phyloP scores from a whole-genome alignment of 2,329 filamentous ascomycete genomes.

The Cryoendolithus antarcticus region DNA sequence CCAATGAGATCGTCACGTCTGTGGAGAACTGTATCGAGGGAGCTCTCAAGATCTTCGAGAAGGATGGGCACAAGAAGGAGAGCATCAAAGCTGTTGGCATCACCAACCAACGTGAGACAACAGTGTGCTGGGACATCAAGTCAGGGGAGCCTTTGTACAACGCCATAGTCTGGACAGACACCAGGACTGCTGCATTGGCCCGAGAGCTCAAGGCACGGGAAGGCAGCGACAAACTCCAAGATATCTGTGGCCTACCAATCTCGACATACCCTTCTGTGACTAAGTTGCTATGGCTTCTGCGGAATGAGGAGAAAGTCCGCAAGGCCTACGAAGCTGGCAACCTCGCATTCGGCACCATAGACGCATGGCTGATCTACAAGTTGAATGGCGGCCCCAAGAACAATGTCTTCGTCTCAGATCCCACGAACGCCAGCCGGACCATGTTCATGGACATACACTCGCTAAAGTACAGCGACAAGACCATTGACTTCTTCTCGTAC shows the following conservation, averaged over 20 bases:
- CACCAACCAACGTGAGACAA: constrained; percentile 84
- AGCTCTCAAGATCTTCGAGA: constrained; percentile 57
- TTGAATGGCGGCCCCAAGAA: constrained; percentile 61
- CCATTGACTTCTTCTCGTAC: constrained; percentile 60
- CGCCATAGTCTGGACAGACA: constrained; percentile 85
- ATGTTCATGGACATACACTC: constrained; percentile 90
- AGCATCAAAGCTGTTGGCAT: constrained; percentile 71
- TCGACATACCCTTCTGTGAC: constrained; percentile 82
- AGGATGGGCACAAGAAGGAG: constrained; percentile 53
- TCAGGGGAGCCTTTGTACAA: constrained; percentile 74
- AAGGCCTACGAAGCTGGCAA: constrained; percentile 64
- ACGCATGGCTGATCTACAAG: constrained; percentile 77
- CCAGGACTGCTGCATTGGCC: constrained; percentile 62
- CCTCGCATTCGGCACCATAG: constrained; percentile 75
- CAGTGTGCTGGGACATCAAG: constrained; percentile 68
- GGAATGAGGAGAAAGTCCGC: constrained; percentile 56
- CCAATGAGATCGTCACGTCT: constrained; percentile 59
- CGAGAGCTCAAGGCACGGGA: constrained; percentile 59
- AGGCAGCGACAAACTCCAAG: constrained; percentile 55
- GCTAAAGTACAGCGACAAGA: constrained; percentile 63
- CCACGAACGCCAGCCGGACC: constrained; percentile 77
- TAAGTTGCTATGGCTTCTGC: constrained; percentile 73
- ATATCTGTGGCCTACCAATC: constrained; percentile 67
- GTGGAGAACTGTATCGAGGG: constrained; percentile 70
- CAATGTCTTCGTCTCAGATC: constrained; percentile 68